Percentiles rank a stretch among this genome's conserved stretches.
These are phyloP conservation scores for Globisporangium spiculum DNA, from an alignment of 352 stramenopile species.

Conservation along the genomic window DNA sequence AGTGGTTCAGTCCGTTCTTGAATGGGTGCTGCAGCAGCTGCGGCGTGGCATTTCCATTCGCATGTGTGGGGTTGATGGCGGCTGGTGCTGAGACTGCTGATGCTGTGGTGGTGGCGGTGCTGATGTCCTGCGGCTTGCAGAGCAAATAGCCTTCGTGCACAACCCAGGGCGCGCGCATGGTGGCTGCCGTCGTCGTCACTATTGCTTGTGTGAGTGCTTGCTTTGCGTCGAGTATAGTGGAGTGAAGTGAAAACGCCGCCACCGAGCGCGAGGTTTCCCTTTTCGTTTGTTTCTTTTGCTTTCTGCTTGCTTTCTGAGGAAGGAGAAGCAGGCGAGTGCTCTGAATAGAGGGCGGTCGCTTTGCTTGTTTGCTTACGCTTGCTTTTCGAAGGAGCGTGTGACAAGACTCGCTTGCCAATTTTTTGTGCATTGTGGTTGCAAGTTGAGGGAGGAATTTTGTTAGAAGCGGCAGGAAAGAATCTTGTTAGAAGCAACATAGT, in stretches of 20 bases:
- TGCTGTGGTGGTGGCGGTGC: background rate
- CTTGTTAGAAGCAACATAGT: background rate
- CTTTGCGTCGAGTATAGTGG: slow-evolving; percentile 8
- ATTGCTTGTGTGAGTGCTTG: background rate
- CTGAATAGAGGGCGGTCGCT: slow-evolving; percentile 3
- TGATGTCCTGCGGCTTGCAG: slow-evolving; percentile 27
- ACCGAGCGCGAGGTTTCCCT: background rate
- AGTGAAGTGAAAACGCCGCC: background rate
- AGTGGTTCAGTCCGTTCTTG: slow-evolving; percentile 10
- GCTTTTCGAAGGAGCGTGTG: background rate
- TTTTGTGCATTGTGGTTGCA: slow-evolving; percentile 9
- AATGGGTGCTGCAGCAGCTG: slow-evolving; percentile 9
- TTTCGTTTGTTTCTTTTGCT: slow-evolving; percentile 1
- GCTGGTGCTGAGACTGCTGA: slow-evolving; percentile 10
- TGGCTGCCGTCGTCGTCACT: background rate
- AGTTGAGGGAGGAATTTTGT: background rate
- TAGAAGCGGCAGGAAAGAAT: background rate
- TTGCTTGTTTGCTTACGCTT: slow-evolving; percentile 4
- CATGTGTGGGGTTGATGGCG: background rate
- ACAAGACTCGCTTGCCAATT: slow-evolving; percentile 6
- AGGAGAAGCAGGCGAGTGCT: slow-evolving; percentile 2
- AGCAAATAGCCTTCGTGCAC: slow-evolving; percentile 61
- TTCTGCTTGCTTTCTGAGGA: background rate
- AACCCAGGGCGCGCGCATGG: slow-evolving; percentile 50
- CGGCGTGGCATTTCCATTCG: background rate